Evolutionary conservation across 2,329 filamentous ascomycete genomes (phyloP), one percentile per base, ranked within the genome.

Genomic region (Hymenoscyphus linearis): DNA sequence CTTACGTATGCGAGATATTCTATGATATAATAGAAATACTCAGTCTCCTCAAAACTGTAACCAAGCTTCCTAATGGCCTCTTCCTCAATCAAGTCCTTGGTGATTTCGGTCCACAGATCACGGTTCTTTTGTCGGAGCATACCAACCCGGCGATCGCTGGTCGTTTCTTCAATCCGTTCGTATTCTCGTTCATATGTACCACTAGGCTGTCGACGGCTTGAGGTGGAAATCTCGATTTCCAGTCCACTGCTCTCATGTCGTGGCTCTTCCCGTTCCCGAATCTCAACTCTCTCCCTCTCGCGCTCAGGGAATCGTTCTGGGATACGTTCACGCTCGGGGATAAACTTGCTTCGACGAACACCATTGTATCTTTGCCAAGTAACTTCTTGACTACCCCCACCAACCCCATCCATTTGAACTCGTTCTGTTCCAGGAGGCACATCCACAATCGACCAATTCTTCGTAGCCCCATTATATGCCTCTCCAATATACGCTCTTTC

Each of bases 91-190:
- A 98, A 77, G 68, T 96, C 93, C 76, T 96, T 96, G 53, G 93
- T 96, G 68, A 99, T 91, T 76, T 98, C 95, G 0, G 95, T 99
- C 93, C 93, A 98, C 79, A 96, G 90, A 62, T 88, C 85, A 60
- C 83, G 66, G n/a, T 65, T 57, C 63, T 67, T 63, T n/a, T 64
- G 62, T 52, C 68, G 63, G 50, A 68, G 64, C 47, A 69, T 60
- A 70, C 59, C 74, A 65, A 78, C 77, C 65, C 74, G 78, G 65
- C 77, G 77, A 64, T 87, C 85, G 36, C 44, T 65, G 18, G 77
- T 79, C 18, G 78, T 79, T 67, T 83, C 82, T 56, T 85, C 82
- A 34, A 72, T 64, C 25, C 85, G 76, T 56, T 85, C 82, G 47
- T 73, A 71, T 50, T 73, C 70, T 35, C 72, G 66, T 52, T 73